Percentiles rank a stretch among this genome's conserved stretches.
Evolutionary conservation across 2,329 filamentous ascomycete species (phyloP).

Genomic region (Arachnomyces sp.): DNA sequence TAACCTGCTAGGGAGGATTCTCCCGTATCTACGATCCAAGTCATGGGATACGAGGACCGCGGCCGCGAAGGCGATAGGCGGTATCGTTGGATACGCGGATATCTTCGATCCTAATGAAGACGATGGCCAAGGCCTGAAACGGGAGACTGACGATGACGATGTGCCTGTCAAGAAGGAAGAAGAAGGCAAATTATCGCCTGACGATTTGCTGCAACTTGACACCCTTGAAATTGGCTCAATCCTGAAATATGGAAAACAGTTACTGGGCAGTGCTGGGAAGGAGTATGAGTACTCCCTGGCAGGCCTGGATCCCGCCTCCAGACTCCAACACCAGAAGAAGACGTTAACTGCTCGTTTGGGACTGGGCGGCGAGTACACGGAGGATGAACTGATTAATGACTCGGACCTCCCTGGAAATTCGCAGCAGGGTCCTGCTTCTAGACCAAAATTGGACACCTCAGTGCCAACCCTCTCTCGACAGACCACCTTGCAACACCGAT

Average conservation of each 20-base stretch:
- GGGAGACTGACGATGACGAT: conserved; percentile 40
- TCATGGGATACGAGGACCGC: conserved; percentile 96
- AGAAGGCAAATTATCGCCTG: conserved; percentile 33
- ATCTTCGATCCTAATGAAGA: conserved; percentile 80
- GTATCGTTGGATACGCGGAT: conserved; percentile 84
- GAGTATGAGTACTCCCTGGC: conserved; percentile 80
- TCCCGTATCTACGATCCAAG: conserved; percentile 91
- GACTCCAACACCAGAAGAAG: conserved; percentile 83
- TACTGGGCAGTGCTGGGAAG: conserved; percentile 73
- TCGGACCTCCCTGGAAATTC: conserved; percentile 48
- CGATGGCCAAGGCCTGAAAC: conserved; percentile 49
- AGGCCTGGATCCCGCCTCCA: conserved; percentile 69
- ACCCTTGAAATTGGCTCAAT: conserved; percentile 71
- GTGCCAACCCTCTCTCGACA: conserved; percentile 33
- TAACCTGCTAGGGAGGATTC: conserved; percentile 83
- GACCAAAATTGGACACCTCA: conserved; percentile 46
- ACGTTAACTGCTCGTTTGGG: conserved; percentile 75
- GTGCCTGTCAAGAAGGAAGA: conserved; percentile 27
- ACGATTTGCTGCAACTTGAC: conserved; percentile 63
- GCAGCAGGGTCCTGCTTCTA: conserved; percentile 26
- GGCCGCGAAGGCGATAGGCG: conserved; percentile 86
- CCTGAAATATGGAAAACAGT: conserved; percentile 71
- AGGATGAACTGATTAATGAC: conserved; percentile 71
- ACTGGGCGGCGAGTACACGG: conserved; percentile 72
- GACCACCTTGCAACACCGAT: conserved; percentile 38